Conservation (phyloP, 768 basidiomycete genomes). For the Panaeolus papilionaceus region DNA sequence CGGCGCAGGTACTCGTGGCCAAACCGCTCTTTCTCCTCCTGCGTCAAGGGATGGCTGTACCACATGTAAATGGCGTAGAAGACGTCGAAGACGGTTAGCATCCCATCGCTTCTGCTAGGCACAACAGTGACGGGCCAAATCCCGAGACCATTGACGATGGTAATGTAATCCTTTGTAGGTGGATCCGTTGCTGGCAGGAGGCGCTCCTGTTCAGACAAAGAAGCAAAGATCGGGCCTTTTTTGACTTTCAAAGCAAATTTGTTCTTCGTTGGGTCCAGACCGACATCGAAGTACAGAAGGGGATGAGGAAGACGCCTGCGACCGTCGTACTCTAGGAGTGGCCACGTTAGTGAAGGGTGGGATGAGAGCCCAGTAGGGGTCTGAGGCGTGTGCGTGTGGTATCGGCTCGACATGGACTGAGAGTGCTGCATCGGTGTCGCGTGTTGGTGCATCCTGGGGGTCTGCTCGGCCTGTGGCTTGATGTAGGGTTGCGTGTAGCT, state of each 20-base stretch:
- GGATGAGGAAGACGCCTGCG: constrained; percentile 38
- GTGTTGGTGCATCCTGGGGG: constrained; percentile 2
- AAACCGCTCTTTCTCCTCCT: constrained; percentile 42
- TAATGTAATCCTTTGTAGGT: constrained; percentile 53
- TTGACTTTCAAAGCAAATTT: constrained; percentile 16
- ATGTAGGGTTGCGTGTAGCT: constrained; percentile 38
- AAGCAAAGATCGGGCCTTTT: neutral
- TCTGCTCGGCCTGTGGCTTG: constrained; percentile 27
- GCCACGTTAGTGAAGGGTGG: constrained; percentile 41
- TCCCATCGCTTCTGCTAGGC: constrained; percentile 45
- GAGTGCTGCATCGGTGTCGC: constrained; percentile 10
- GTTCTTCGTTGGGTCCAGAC: constrained; percentile 44
- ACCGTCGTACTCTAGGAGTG: constrained; percentile 46
- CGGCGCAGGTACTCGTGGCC: constrained; percentile 37
- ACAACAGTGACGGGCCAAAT: constrained; percentile 47
- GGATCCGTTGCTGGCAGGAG: neutral
- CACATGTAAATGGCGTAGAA: constrained; percentile 62
- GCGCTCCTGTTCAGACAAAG: neutral
- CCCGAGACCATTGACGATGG: constrained; percentile 47
- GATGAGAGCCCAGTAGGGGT: constrained; percentile 35
- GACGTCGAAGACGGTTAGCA: constrained; percentile 61
- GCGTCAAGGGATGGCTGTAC: constrained; percentile 50
- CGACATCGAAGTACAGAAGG: constrained; percentile 55
- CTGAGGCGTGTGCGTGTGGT: constrained; percentile 7
- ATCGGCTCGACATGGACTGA: neutral